Base-by-base conservation (phyloP, 1,284 basidiomycete species). In the Ceratobasidium sp. region DNA sequence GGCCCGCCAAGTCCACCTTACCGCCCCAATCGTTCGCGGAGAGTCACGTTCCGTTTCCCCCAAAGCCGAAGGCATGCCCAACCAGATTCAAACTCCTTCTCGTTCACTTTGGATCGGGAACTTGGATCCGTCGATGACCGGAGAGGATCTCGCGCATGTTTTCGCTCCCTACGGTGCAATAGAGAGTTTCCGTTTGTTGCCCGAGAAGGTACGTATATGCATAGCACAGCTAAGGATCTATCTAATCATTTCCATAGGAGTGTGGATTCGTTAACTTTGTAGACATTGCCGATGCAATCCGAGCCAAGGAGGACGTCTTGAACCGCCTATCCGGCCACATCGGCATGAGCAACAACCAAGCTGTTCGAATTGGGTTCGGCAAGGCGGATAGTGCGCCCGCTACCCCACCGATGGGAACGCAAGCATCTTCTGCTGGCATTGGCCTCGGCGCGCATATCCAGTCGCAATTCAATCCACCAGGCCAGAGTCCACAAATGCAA, bases 191-290 rank as follows among this genome's bases (percentile, higher is more conserved):
- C 87, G 97, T 77, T 86, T 99, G 80, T 87, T 99, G 60, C 96
- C 96, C 1, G 97, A 99, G 84, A 99, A 99, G 91, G 95, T 96
- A 67, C 76, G 86, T 81, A 64, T 59, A 50, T 17, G 44, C 73
- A 41, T 11, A 41, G 36, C 6, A 41, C 36, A 11, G 4, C 75
- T 19, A 31, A 11, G 36, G n/a, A 17, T 17, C n/a, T 36, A 36
- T 24, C 19, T 75, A 33, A 22, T 41, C 36, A 11, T 64, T 54
- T 41, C 22, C 19, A 0, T 47, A 97, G 95, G 96, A 97, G 81
- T 99, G 98, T 81, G 97, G 97, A 9, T 99, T 99, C 82, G 96
- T 99, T 82, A 99, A 99, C 83, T 99, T 97, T 81, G 94, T 98
- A 73, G 97, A 98, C 79, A 92, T 95, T 80, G 88, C 90, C 0